Evolutionary conservation across 23 red algal genomes (phyloP).

Genomic region (Gracilaria domingensis): DNA sequence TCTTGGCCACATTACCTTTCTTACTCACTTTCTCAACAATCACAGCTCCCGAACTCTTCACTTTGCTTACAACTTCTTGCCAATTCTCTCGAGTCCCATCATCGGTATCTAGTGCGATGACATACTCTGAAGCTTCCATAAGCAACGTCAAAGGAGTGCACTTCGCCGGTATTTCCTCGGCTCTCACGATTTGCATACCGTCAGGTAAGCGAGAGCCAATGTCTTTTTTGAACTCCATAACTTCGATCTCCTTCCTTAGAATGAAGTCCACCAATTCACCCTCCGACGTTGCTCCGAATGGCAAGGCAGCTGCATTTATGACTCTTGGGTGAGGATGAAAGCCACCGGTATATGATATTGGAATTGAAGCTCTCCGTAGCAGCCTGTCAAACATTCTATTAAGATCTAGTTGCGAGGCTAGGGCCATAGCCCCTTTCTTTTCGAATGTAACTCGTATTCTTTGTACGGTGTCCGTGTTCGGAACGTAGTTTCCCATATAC

Average conservation of each 20-base stretch:
- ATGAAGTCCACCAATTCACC: slow-evolving; percentile 74
- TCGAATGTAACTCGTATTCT: slow-evolving; percentile 61
- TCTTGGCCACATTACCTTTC: slow-evolving; percentile 15
- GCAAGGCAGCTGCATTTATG: slow-evolving; percentile 61
- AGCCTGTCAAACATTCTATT: slow-evolving; percentile 75
- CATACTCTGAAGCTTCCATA: slow-evolving; percentile 56
- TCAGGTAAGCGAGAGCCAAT: slow-evolving; percentile 61
- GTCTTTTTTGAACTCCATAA: slow-evolving; percentile 22
- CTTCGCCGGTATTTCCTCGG: slow-evolving; percentile 36
- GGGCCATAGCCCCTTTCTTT: slow-evolving; percentile 46
- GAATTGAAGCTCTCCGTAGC: slow-evolving; percentile 61
- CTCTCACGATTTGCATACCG: slow-evolving; percentile 32
- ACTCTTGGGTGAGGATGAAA: slow-evolving; percentile 75
- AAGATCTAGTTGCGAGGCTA: slow-evolving; percentile 68
- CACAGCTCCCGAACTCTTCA: slow-evolving; percentile 53
- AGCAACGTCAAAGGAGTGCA: slow-evolving; percentile 21
- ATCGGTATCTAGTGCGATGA: slow-evolving; percentile 49
- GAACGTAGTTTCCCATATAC: too few relatives aligned
- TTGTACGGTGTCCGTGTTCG: slow-evolving; percentile 38
- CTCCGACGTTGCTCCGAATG: slow-evolving; percentile 66
- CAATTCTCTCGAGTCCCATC: slow-evolving; percentile 18
- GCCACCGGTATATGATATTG: slow-evolving; percentile 65
- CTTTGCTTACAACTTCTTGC: slow-evolving; percentile 28
- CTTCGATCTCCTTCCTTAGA: slow-evolving; percentile 38
- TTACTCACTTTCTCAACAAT: slow-evolving; percentile 71